Evolutionary conservation across 192 early-diverging fungal species (phyloP), one percentile per base, ranked within the genome.

Genomic region (Mortierella alpina): DNA sequence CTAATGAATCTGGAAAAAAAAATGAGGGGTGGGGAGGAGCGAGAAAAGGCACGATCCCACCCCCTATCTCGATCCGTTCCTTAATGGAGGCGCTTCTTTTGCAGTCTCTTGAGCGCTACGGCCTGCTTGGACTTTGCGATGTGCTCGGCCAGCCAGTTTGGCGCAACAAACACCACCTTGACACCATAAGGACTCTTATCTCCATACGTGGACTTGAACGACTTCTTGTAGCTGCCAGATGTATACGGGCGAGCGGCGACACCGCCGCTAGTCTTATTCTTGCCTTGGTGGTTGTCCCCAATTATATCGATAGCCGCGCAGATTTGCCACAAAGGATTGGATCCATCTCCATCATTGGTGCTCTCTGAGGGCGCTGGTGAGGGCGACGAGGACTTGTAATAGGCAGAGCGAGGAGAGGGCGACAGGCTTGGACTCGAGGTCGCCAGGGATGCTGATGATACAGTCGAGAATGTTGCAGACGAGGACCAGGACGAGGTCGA

Each of bases 401-500:
- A 42, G 52, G 17, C 51, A 17, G 52, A 31, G 31, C 31, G 22
- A 1, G 73, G 53, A n/a, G 64, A 75, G 3, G 65, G 6, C 0
- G 66, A 75, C 12, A 55, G 49, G 12, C 17, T 20, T 8, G 73
- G 71, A 18, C 40, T 49, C 61, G 53, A 14, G 44, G 66, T 63
- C 18, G 39, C 64, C 31, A 31, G 31, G 12, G 50, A 65, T n/a
- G 56, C 40, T 4, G 73, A 68, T 31, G 65, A 76, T 18, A 76
- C 55, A 41, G 67, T 68, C 0, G 74, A 76, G 41, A 68, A 68
- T 18, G 67, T 64, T 7, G 74, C 67, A 6, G 61, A 68, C 1
- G 74, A 76, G n/a, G 74, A 68, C 74, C 66, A 76, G 47, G 72
- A 66, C 6, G 74, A 76, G 7, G 74, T 55, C 2, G 74, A 76